A percentile compares a stretch with the other conserved stretches of the same genome.
phyloP scores from a whole-genome alignment of 495 filamentous ascomycete genomes.

The Collariella sp. region DNA sequence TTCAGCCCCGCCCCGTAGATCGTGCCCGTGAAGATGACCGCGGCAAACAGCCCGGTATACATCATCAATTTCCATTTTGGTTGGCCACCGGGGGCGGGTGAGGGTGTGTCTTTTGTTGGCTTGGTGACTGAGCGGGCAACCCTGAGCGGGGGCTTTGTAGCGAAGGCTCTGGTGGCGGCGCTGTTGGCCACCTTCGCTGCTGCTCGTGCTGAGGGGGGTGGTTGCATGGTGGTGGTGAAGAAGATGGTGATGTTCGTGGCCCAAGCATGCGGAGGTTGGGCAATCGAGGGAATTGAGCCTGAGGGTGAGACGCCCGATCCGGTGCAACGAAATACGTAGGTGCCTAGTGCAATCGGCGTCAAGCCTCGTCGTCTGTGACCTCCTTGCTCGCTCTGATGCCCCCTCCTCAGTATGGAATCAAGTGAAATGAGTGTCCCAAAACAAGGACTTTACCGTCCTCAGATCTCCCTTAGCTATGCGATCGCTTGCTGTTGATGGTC shows the following conservation, averaged over 20 bases:
- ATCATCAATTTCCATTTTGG: conserved; percentile 25
- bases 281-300: background rate
- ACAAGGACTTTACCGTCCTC: background rate
- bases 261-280: no score
- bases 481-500: no score
- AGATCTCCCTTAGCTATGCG: background rate
- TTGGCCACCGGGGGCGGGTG: conserved; percentile 17
- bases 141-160: background rate
- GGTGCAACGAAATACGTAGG: background rate
- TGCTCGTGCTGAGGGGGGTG: no score
- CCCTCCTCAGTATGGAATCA: no score
- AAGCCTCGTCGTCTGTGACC: no score
- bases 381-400: no score
- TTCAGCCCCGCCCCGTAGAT: conserved; percentile 54
- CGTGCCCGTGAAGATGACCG: conserved; percentile 41
- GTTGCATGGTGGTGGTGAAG: background rate
- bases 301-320: background rate
- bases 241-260: background rate
- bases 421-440: no score
- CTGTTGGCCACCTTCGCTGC: no score
- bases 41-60: conserved; percentile 41
- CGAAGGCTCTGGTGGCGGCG: background rate
- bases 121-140: conserved; percentile 6
- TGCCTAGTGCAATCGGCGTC: no score
- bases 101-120: background rate